Evolutionary conservation across 371 early-diverging fungal genomes (phyloP).

Genomic region (Lichtheimia corymbifera): DNA sequence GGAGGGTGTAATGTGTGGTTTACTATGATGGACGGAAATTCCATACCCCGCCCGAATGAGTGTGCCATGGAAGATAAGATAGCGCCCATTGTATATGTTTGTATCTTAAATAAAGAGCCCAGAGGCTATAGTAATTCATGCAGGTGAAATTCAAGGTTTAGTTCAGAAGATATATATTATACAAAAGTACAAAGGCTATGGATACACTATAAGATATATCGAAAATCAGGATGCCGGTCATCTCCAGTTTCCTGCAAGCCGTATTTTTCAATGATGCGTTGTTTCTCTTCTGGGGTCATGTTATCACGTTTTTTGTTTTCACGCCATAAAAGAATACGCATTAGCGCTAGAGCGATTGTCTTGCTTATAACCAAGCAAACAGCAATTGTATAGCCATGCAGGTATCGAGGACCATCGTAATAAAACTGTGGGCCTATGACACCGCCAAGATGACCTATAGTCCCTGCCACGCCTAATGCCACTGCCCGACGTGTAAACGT

Average conservation of each 20-base stretch:
- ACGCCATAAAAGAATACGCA: constrained; percentile 11
- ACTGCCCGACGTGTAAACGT: not conserved
- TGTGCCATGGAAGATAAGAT: too few species aligned
- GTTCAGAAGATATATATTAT: too few species aligned
- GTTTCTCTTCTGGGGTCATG: constrained; percentile 7
- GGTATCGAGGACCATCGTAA: not conserved
- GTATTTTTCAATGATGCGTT: not conserved
- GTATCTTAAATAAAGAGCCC: too few species aligned
- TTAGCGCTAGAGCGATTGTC: not conserved
- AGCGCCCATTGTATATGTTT: too few species aligned
- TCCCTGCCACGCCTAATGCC: not conserved
- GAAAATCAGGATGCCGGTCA: constrained; percentile 10
- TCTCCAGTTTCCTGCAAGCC: not conserved
- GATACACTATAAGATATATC: constrained; percentile 1
- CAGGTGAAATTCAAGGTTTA: too few species aligned
- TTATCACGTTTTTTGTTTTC: constrained; percentile 6
- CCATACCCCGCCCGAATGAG: too few species aligned
- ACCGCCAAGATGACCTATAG: not conserved
- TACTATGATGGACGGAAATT: too few species aligned
- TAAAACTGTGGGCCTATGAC: constrained; percentile 4
- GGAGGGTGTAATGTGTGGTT: too few species aligned
- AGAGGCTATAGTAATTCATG: too few species aligned
- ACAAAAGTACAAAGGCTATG: too few species aligned
- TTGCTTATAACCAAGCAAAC: not conserved
- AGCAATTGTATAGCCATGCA: constrained; percentile 5